Evolutionary conservation across 1,139 yeast species (phyloP), one percentile per base, ranked within the genome.

Genomic region (Tardiomyces depauwii): DNA sequence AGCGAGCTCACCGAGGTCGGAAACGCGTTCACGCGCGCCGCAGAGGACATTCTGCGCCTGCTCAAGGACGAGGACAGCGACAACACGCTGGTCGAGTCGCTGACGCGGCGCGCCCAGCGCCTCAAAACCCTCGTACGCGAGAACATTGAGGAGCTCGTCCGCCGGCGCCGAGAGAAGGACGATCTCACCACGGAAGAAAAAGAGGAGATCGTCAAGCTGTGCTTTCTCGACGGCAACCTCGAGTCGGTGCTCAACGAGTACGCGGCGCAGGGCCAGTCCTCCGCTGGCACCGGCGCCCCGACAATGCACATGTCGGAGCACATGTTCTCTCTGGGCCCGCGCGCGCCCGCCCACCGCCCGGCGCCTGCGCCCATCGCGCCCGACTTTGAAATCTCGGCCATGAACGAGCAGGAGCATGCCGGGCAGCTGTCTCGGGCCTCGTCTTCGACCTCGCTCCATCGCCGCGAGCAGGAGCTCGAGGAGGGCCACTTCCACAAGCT

Each of bases 401-500:
- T 30, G 36, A 30, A 30, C 36, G 36, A 30, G 16, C 16, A 12
- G 16, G 36, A 30, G 36, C 36, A 12, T 11, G 16, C 36, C 5
- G 36, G 36, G 11, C 38, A 53, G 11, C 25, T 57, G 16, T 50
- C 58, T 2, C 47, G 59, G n/a, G 46, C 51, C 39, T 48, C 55
- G 3, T 58, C 64, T 2, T 40, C 47, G 16, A 52, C 62, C 6
- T 57, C 62, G 7, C 38, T 30, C 16, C 36, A 30, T 10, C 36
- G 88, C 18, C 82, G 78, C 60, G 78, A 75, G 53, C 87, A 82
- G 61, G 95, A 85, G 55, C 77, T 80, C 53, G 96, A 87, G 63
- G 96, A 87, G 68, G 96, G 95, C 53, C 94, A 85, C 57, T 73
- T 86, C 51, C 94, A 84, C 63, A 78, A 82, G 63, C 79, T 87